These are phyloP conservation scores for Elymus sibiricus DNA, from an alignment of 176 grass and related monocot genomes.

Conservation along the genomic window DNA sequence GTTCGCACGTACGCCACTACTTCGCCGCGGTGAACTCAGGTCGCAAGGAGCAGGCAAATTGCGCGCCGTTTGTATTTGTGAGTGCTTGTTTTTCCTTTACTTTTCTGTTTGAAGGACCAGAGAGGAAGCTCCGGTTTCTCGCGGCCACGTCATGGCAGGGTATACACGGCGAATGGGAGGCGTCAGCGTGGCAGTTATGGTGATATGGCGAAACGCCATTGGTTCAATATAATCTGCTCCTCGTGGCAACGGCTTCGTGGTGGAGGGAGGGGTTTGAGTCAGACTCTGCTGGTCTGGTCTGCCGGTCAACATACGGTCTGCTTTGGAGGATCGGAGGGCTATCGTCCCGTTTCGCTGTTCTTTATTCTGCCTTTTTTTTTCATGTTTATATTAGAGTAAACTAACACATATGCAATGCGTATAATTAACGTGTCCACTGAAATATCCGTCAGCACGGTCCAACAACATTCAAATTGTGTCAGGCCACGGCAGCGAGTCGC, in stretches of 20 bases:
- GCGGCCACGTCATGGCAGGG: slow-evolving; percentile 23
- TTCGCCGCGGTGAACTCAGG: background rate
- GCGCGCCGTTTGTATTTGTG: background rate
- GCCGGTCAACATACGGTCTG: background rate
- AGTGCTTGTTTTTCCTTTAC: background rate
- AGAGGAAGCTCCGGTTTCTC: background rate
- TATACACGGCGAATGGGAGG: slow-evolving; percentile 19
- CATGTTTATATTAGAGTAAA: no score
- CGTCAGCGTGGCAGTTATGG: background rate
- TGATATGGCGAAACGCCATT: slow-evolving; percentile 15
- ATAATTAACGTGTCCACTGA: no score
- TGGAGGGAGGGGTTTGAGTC: background rate
- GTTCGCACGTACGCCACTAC: background rate
- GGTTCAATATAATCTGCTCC: background rate
- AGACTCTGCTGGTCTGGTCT: background rate
- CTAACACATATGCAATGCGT: no score
- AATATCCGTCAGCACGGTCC: no score
- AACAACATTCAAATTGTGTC: no score
- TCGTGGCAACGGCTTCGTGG: slow-evolving; percentile 19
- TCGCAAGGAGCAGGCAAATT: background rate
- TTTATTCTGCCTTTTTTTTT: no score
- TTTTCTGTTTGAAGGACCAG: background rate
- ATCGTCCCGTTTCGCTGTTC: no score
- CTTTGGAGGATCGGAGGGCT: no score
- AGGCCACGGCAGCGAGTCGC: no score